phyloP scores from a whole-genome alignment of 257 asterid species.

The Przewalskia tangutica region DNA sequence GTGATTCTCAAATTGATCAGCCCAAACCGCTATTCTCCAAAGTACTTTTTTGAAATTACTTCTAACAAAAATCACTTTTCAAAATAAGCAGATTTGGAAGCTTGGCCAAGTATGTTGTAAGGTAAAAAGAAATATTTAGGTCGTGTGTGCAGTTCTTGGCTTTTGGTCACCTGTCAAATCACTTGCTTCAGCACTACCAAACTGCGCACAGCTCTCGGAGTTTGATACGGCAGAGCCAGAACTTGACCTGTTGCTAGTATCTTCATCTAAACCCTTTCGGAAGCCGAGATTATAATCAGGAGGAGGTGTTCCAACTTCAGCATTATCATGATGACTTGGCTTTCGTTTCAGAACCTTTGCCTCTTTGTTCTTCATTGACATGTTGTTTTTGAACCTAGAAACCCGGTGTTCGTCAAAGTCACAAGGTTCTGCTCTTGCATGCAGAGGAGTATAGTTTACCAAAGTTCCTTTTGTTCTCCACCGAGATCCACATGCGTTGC shows the following conservation, averaged over 20 bases:
- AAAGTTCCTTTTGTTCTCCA: conserved; percentile 98
- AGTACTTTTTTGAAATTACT: too few species aligned
- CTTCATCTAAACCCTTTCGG: conserved; percentile 63
- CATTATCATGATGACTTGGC: conserved; percentile 30
- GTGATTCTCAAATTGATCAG: too few species aligned
- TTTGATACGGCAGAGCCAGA: conserved; percentile 96
- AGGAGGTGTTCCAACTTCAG: conserved; percentile 40
- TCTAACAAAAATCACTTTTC: too few species aligned
- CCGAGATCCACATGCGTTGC: conserved; percentile 98
- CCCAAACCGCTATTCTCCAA: too few species aligned
- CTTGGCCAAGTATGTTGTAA: too few species aligned
- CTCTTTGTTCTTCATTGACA: conserved; percentile 53
- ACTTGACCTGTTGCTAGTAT: conserved; percentile 85
- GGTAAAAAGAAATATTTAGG: not conserved
- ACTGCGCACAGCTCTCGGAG: conserved; percentile 77
- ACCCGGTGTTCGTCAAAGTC: conserved; percentile 52
- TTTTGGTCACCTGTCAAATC: conserved; percentile 70
- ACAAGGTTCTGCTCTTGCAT: conserved; percentile 68
- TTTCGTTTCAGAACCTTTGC: conserved; percentile 57
- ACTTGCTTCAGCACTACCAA: conserved; percentile 83
- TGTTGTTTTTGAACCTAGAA: conserved; percentile 41
- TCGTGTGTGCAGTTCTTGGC: not conserved
- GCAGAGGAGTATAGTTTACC: conserved; percentile 87
- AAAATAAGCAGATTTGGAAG: too few species aligned
- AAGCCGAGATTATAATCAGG: conserved; percentile 43